Percentiles rank a stretch among this genome's conserved stretches.
phyloP scores from a whole-genome alignment of 2,329 filamentous ascomycete species.

The Venturia pyrina region DNA sequence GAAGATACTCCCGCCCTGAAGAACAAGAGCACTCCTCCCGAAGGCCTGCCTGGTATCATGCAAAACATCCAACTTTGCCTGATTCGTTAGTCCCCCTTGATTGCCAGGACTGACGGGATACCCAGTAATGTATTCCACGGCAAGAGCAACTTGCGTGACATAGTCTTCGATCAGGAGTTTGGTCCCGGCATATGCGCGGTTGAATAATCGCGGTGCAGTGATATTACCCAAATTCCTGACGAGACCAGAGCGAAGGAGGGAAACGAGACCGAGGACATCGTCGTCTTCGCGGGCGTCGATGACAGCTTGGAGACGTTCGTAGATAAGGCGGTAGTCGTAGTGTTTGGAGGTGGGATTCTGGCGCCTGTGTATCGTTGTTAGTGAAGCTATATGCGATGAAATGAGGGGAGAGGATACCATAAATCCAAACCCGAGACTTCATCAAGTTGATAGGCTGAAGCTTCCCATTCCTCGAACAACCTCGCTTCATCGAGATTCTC shows the following conservation, averaged over 20 bases:
- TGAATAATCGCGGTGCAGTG: conserved; percentile 69
- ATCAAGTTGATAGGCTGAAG: conserved; percentile 74
- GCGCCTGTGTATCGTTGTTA: conserved; percentile 46
- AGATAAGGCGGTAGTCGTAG: conserved; percentile 81
- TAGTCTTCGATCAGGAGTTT: conserved; percentile 90
- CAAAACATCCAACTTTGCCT: conserved; percentile 75
- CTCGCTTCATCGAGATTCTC: conserved; percentile 55
- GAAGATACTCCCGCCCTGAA: conserved; percentile 87
- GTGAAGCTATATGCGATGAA: not conserved
- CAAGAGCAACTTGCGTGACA: conserved; percentile 70
- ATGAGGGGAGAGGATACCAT: conserved; percentile 43
- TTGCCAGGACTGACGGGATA: conserved; percentile 47
- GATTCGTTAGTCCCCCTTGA: conserved; percentile 50
- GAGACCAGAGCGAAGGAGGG: conserved; percentile 65
- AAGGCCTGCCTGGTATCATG: conserved; percentile 84
- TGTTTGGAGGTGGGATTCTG: conserved; percentile 69
- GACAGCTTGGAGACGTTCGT: conserved; percentile 63
- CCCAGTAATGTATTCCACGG: conserved; percentile 64
- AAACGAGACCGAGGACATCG: conserved; percentile 65
- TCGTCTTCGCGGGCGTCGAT: conserved; percentile 58
- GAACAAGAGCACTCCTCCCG: conserved; percentile 71
- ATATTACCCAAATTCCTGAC: conserved; percentile 89
- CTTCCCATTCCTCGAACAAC: conserved; percentile 77
- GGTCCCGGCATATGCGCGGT: conserved; percentile 75
- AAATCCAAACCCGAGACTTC: conserved; percentile 69